Conservation (phyloP, 257 asterid genomes). For the Primulina tabacum region DNA sequence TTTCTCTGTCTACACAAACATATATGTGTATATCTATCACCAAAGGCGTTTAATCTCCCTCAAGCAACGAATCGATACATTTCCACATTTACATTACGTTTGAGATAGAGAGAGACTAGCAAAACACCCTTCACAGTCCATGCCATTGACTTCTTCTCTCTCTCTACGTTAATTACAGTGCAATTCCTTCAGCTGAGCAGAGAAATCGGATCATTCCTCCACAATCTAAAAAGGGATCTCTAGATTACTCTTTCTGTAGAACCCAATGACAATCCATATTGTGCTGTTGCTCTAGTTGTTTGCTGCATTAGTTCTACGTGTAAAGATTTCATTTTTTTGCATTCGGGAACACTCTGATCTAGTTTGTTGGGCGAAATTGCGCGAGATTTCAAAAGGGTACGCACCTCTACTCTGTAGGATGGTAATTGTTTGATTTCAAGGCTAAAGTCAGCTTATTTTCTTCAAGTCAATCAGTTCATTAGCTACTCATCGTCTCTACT, state of each 20-base stretch:
- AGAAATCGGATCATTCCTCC: constrained; percentile 10
- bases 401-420: constrained; percentile 10
- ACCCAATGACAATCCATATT: not conserved
- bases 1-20: not conserved
- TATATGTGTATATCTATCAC: too few relatives aligned
- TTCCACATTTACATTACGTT: not conserved
- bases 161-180: not conserved
- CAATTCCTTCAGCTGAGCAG: not conserved
- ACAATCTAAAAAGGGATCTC: constrained; percentile 11
- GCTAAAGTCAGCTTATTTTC: not conserved
- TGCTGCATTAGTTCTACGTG: not conserved
- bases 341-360: constrained; percentile 16
- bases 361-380: not conserved
- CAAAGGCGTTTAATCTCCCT: not conserved
- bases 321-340: not conserved
- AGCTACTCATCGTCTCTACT: not conserved
- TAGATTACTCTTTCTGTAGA: constrained; percentile 10
- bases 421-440: constrained; percentile 17
- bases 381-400: not conserved
- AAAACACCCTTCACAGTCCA: not conserved
- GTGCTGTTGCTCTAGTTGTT: not conserved
- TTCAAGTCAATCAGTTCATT: not conserved
- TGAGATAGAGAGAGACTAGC: not conserved
- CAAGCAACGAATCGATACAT: not conserved
- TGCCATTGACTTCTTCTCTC: not conserved